These are phyloP conservation scores for Ceratocystis variospora DNA, from an alignment of 2,329 filamentous ascomycete genomes.

Conservation along the genomic window DNA sequence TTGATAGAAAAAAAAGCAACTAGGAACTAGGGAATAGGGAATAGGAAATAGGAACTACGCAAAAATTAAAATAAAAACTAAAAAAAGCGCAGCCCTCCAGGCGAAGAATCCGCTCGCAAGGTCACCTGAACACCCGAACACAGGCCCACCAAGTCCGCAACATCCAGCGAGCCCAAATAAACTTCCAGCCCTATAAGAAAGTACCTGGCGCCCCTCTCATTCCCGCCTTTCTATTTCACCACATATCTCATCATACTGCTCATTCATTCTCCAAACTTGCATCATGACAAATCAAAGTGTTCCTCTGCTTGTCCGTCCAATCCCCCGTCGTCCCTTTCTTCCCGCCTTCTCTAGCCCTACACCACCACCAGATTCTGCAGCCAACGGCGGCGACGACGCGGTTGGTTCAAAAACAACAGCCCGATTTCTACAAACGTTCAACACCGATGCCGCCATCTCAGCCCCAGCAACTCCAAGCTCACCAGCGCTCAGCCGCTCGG, in stretches of 20 bases:
- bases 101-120: not conserved
- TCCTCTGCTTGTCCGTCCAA: conserved; percentile 51
- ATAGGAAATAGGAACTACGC: no score
- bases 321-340: conserved; percentile 59
- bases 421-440: conserved; percentile 15
- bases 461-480: conserved; percentile 26
- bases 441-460: conserved; percentile 26
- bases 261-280: not conserved
- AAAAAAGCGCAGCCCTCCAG: not conserved
- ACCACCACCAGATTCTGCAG: conserved; percentile 30
- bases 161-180: not conserved
- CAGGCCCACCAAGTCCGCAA: not conserved
- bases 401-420: conserved; percentile 23
- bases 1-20: not conserved
- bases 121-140: not conserved
- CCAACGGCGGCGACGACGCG: conserved; percentile 22
- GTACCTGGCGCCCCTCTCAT: not conserved
- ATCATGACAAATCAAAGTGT: conserved; percentile 31
- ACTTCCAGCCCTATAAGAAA: not conserved
- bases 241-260: not conserved
- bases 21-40: no score
- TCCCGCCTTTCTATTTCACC: not conserved
- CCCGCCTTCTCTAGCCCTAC: conserved; percentile 37
- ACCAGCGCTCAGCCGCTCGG: conserved; percentile 22
- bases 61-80: not conserved